Evolutionary conservation across 2,329 filamentous ascomycete genomes (phyloP).

Genomic region (Diaporthe aspalathi): DNA sequence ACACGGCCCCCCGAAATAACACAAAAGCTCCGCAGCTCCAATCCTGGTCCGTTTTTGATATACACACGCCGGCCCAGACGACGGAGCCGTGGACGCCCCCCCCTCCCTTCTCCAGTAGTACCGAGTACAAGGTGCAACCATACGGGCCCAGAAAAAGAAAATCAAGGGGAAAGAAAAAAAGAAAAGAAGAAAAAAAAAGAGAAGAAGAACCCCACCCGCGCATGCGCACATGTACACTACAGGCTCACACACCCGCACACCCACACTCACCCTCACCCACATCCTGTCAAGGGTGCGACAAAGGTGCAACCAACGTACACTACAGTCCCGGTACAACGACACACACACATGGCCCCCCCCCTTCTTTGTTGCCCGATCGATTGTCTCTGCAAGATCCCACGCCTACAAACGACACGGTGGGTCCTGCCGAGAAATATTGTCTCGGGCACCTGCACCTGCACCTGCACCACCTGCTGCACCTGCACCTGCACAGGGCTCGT

Average conservation of each 20-base stretch:
- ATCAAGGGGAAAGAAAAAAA: no score
- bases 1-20: neutral
- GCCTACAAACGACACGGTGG: conserved; percentile 29
- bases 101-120: neutral
- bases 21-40: conserved; percentile 29
- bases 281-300: neutral
- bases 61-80: neutral
- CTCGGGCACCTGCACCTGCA: conserved; percentile 25
- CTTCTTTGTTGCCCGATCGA: conserved; percentile 13
- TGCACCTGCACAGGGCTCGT: conserved; percentile 24
- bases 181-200: no score
- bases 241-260: neutral
- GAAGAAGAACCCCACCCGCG: neutral
- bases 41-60: conserved; percentile 12
- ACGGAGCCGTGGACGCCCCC: neutral
- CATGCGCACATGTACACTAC: neutral
- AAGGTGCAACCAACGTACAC: conserved; percentile 23
- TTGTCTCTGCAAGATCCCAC: conserved; percentile 34
- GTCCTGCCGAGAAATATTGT: conserved; percentile 26
- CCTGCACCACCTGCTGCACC: no score
- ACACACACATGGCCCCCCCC: conserved; percentile 36
- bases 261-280: conserved; percentile 13
- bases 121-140: conserved; percentile 20
- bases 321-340: conserved; percentile 33
- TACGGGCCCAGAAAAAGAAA: no score